Base-by-base conservation (phyloP, 202 grass and related monocot genomes). In the Setaria viridis region DNA sequence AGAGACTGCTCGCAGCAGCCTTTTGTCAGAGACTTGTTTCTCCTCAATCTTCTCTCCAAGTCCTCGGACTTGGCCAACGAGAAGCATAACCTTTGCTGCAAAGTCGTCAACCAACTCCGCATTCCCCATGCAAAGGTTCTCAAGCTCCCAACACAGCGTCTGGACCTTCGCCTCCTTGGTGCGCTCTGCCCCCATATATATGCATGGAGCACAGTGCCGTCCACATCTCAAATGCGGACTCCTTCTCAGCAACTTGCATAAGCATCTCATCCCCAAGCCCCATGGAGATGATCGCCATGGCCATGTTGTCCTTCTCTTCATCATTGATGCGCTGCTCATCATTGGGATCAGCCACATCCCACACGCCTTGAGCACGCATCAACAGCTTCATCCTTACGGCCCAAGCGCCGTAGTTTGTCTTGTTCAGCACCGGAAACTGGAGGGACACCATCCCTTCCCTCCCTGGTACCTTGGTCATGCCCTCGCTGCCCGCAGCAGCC, bases 21-120 rank as follows among this genome's bases (percentile, higher is more conserved):
- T 66, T 34, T 35, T 66, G 32, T 39, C 32, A 25, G 25, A 25
- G 11, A 66, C 63, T 35, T 66, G 32, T 3, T 3, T 65, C 62
- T 35, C 32, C 13, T 65, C 62, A 6, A 65, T 35, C 62, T 65
- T 65, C 62, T 66, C 62, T 66, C 63, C 63, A 66, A 66, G 32
- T 9, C 29, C 70, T 77, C 33, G 47, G 7, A 63, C 9, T 4
- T 85, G 71, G 5, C 19, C 17, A 42, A 76, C 33, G 11, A 76
- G 71, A 8, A 74, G 9, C 3, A 17, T 35, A 7, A 53, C 4
- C 29, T 74, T 74, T 4, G 3, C 13, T 11, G 29, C 54, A 20
- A 55, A 56, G 16, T 20, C 54, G 6, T 20, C 17, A 7, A 56
- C 17, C 54, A 17, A 56, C 14, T 74, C 71, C 0, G 5, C 43